These are phyloP conservation scores for Lichtheimia hyalospora DNA, from an alignment of 371 early-diverging fungal species.

Conservation along the genomic window DNA sequence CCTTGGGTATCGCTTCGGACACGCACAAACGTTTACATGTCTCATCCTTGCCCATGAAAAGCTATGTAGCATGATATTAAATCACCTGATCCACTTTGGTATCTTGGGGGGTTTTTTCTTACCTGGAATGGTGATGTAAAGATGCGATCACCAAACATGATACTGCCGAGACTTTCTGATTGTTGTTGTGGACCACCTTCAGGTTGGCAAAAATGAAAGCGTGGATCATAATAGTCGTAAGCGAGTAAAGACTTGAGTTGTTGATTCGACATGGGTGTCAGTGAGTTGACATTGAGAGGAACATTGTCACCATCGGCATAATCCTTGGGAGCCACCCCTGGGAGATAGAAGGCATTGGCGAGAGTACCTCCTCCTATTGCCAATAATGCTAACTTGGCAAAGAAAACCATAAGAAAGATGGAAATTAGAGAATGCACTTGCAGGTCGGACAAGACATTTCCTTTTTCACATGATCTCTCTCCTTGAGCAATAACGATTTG, in stretches of 20 bases:
- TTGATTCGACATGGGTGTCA: conserved; percentile 65
- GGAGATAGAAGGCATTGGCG: conserved; percentile 74
- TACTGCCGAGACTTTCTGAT: conserved; percentile 82
- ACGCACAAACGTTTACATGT: conserved; percentile 67
- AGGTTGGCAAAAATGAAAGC: conserved; percentile 85
- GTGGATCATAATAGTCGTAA: conserved; percentile 81
- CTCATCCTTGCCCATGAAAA: conserved; percentile 32
- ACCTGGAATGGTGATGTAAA: conserved; percentile 80
- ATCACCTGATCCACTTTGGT: neutral
- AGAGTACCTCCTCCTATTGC: neutral
- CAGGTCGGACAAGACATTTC: too few species aligned
- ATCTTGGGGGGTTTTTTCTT: conserved; percentile 8
- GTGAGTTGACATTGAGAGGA: conserved; percentile 78
- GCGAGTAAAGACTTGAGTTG: conserved; percentile 74
- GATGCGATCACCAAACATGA: conserved; percentile 93
- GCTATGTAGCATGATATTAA: conserved; percentile 10
- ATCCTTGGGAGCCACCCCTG: conserved; percentile 89
- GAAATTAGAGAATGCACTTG: too few species aligned
- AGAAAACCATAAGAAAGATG: conserved; percentile 5
- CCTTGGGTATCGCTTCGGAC: conserved; percentile 49
- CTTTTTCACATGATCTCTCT: too few species aligned
- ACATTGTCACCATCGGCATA: conserved; percentile 69
- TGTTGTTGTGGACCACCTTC: conserved; percentile 59
- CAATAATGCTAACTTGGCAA: conserved; percentile 3
- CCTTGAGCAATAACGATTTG: too few species aligned